Evolutionary conservation across 768 basidiomycete genomes (phyloP).

Genomic region (Daedalea quercina): DNA sequence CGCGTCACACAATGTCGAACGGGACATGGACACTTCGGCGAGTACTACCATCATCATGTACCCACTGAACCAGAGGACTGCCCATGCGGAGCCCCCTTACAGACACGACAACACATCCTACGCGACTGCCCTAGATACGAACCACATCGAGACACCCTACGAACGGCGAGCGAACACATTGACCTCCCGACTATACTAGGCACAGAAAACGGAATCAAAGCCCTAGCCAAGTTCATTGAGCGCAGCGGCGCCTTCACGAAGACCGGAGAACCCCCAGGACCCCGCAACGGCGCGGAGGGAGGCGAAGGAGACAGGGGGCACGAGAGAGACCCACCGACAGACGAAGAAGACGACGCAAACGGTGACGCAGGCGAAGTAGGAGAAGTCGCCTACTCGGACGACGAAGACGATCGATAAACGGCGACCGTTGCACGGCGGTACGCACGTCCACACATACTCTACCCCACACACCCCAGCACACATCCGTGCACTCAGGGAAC

Average conservation of each 20-base stretch:
- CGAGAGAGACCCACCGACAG: no score
- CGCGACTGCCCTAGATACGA: background rate
- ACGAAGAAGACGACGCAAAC: no score
- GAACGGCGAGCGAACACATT: background rate
- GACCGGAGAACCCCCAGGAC: background rate
- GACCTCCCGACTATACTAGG: background rate
- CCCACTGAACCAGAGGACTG: background rate
- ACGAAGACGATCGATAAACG: no score
- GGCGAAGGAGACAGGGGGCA: no score
- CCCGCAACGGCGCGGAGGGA: no score
- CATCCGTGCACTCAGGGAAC: no score
- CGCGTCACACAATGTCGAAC: background rate
- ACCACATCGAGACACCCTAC: background rate
- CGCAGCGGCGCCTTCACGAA: background rate
- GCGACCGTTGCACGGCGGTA: no score
- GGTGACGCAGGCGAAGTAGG: no score
- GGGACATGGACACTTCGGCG: slow-evolving; percentile 1
- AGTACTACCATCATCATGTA: background rate
- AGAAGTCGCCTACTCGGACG: no score
- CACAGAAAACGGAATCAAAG: background rate
- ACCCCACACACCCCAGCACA: no score
- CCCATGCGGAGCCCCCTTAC: background rate
- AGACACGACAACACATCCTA: background rate
- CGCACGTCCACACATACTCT: no score
- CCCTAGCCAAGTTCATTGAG: background rate